Conservation (phyloP, 441 rosid species). For the Biscutella laevigata region DNA sequence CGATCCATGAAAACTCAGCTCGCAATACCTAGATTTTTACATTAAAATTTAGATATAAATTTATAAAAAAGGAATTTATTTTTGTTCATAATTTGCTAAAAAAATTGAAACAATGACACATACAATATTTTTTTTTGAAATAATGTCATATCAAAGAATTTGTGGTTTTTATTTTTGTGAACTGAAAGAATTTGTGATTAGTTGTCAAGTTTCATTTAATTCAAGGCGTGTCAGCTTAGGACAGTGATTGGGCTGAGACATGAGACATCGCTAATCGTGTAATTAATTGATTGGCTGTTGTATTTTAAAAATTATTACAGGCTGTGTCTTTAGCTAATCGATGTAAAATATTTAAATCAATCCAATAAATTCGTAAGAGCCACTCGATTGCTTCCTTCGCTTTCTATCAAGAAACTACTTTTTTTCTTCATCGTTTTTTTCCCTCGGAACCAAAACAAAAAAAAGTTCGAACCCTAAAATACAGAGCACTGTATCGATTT, state of each 20-base stretch:
- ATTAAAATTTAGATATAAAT: no score
- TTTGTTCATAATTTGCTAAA: no score
- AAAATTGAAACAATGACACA: no score
- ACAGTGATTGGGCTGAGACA: conserved; percentile 16
- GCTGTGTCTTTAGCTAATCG: conserved; percentile 15
- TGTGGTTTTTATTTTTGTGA: no score
- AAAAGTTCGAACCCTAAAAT: conserved; percentile 19
- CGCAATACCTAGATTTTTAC: no score
- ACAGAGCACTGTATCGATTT: conserved; percentile 12
- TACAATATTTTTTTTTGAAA: no score
- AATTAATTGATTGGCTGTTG: conserved; percentile 6
- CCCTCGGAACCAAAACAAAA: no score
- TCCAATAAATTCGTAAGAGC: conserved; percentile 23
- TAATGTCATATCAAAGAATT: no score
- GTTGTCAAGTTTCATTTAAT: no score
- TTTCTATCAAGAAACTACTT: conserved; percentile 21
- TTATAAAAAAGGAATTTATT: no score
- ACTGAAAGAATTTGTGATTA: no score
- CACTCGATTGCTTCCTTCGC: conserved; percentile 28
- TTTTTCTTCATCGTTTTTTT: neutral
- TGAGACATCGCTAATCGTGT: conserved; percentile 9
- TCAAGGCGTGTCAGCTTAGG: conserved; percentile 17
- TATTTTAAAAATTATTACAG: neutral
- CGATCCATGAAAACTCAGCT: no score
- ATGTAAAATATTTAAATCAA: neutral